Conservation (phyloP, 345 rosid genomes). For the Ceriops zippeliana region DNA sequence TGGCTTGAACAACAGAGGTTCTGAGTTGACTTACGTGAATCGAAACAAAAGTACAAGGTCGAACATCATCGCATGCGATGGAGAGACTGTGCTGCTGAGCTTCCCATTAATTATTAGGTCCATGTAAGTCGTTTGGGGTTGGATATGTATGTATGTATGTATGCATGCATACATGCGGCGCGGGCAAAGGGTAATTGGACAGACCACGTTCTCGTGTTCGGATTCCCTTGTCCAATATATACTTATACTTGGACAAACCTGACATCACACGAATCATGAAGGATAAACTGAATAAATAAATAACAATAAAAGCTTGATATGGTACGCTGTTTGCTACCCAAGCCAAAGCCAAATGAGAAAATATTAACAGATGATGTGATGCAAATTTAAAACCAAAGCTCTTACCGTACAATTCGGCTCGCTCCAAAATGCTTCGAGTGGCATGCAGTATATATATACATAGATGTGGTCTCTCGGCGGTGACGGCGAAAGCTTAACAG, state of each 20-base stretch:
- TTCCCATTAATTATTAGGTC: conserved; percentile 19
- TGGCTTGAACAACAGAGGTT: no score
- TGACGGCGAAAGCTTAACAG: conserved; percentile 19
- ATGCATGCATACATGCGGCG: conserved; percentile 20
- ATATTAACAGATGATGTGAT: conserved; percentile 18
- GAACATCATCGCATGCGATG: no score
- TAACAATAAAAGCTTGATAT: neutral
- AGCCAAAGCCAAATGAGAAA: neutral
- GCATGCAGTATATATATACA: no score
- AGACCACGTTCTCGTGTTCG: neutral
- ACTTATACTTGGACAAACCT: neutral
- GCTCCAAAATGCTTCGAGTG: neutral
- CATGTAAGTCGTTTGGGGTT: neutral
- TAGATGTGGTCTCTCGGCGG: neutral
- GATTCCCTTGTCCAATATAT: neutral
- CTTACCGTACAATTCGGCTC: conserved; percentile 21
- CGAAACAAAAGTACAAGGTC: no score
- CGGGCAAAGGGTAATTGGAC: neutral
- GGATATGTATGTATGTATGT: neutral
- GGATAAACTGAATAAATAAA: no score
- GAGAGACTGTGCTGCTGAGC: neutral
- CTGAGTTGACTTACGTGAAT: no score
- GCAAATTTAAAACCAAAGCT: conserved; percentile 12
- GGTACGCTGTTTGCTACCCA: neutral
- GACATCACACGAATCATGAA: no score